phyloP scores from a whole-genome alignment of 768 basidiomycete genomes.

The Phanerodontia chrysosporium region DNA sequence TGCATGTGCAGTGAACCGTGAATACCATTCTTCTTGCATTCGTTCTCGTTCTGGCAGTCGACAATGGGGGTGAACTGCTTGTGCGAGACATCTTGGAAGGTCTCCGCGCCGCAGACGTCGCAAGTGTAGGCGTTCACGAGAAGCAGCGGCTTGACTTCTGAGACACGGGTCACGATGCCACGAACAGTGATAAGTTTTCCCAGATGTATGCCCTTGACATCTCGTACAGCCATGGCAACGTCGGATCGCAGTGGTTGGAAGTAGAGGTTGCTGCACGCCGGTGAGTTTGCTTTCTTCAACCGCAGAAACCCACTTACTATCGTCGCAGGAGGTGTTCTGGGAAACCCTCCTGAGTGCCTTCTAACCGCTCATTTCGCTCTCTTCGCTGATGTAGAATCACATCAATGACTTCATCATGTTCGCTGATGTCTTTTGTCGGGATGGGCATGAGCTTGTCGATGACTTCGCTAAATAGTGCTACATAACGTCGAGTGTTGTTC shows the following conservation, averaged over 20 bases:
- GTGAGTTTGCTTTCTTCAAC: slow-evolving; percentile 11
- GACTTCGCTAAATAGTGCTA: slow-evolving; percentile 82
- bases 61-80: slow-evolving; percentile 87
- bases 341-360: slow-evolving; percentile 72
- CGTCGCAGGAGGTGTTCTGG: slow-evolving; percentile 88
- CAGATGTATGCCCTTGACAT: slow-evolving; percentile 82
- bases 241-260: slow-evolving; percentile 83
- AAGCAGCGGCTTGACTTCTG: slow-evolving; percentile 96
- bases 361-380: slow-evolving; percentile 81
- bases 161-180: slow-evolving; percentile 97
- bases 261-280: slow-evolving; percentile 75
- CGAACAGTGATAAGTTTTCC: slow-evolving; percentile 93
- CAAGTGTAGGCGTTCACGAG: slow-evolving; percentile 98
- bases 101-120: slow-evolving; percentile 96
- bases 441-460: slow-evolving; percentile 87
- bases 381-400: slow-evolving; percentile 92
- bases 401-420: slow-evolving; percentile 93
- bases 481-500: slow-evolving; percentile 86
- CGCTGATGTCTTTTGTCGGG: slow-evolving; percentile 85
- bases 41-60: slow-evolving; percentile 83
- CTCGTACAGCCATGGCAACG: slow-evolving; percentile 81
- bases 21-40: slow-evolving; percentile 83
- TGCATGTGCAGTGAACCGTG: slow-evolving; percentile 97
- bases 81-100: slow-evolving; percentile 93
- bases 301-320: slow-evolving; percentile 64